These are phyloP conservation scores for Daldinia childiae DNA, from an alignment of 495 filamentous ascomycete genomes.

Conservation along the genomic window DNA sequence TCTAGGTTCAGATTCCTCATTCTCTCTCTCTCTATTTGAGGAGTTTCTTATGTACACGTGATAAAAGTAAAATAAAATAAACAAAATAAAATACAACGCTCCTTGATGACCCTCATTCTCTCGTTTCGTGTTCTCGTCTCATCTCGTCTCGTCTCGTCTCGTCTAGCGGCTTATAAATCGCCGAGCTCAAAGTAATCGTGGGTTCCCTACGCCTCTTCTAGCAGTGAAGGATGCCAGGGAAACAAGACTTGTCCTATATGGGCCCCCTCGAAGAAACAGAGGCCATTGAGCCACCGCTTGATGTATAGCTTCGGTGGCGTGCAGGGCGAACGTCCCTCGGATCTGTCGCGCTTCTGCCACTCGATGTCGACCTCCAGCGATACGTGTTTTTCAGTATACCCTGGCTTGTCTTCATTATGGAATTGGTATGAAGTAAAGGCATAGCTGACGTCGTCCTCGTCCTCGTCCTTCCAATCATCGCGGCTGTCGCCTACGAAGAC, in stretches of 20 bases:
- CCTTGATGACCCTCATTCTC: conserved; percentile 8
- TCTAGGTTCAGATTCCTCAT: not conserved
- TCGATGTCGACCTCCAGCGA: conserved; percentile 44
- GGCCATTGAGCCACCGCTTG: conserved; percentile 47
- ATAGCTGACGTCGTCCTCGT: conserved; percentile 21
- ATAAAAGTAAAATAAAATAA: not conserved
- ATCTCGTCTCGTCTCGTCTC: not conserved
- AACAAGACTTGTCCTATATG: conserved; percentile 37
- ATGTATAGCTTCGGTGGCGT: conserved; percentile 39
- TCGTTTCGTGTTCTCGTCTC: conserved; percentile 8
- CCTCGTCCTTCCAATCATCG: conserved; percentile 36
- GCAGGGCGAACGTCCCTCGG: not conserved
- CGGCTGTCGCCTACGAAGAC: conserved; percentile 41
- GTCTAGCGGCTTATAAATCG: not conserved
- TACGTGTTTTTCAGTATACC: conserved; percentile 41
- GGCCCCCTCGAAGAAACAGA: conserved; percentile 34
- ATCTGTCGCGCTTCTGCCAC: conserved; percentile 20
- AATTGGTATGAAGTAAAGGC: conserved; percentile 38
- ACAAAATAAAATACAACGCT: conserved; percentile 8
- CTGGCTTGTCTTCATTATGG: not conserved
- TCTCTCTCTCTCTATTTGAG: not conserved
- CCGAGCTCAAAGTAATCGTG: not conserved
- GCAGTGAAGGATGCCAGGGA: conserved; percentile 44
- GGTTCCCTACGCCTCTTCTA: conserved; percentile 17
- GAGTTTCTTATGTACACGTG: conserved; percentile 9